Conservation (phyloP, 2,329 filamentous ascomycete genomes). For the Paecilomyces dactylethromorphus region DNA sequence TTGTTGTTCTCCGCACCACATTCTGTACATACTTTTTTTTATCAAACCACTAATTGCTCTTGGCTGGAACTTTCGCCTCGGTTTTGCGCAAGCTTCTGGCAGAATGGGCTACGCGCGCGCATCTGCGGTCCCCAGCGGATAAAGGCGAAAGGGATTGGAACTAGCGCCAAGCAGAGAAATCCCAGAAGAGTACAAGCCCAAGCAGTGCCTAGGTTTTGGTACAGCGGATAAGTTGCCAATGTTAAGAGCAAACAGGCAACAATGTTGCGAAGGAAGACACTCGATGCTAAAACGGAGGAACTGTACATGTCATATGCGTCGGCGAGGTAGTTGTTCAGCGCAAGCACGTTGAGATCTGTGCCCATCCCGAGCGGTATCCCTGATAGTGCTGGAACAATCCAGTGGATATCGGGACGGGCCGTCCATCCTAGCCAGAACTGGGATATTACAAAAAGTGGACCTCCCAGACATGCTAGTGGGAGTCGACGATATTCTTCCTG, state of each 20-base stretch:
- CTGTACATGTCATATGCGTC: constrained; percentile 64
- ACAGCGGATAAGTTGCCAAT: constrained; percentile 38
- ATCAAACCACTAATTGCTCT: background rate
- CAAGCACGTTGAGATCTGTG: constrained; percentile 58
- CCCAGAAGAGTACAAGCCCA: constrained; percentile 38
- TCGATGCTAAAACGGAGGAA: constrained; percentile 49
- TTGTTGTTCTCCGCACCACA: background rate
- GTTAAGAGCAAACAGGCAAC: constrained; percentile 50
- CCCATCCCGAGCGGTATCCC: constrained; percentile 57
- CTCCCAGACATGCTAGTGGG: constrained; percentile 60
- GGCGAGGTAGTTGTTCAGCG: constrained; percentile 57
- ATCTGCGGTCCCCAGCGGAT: constrained; percentile 17
- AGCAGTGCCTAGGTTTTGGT: constrained; percentile 28
- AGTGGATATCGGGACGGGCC: constrained; percentile 42
- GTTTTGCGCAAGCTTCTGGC: constrained; percentile 14
- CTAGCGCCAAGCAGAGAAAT: constrained; percentile 31
- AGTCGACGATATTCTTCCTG: constrained; percentile 53
- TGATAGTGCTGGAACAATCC: constrained; percentile 52
- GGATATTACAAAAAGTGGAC: constrained; percentile 36
- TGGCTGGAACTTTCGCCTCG: background rate
- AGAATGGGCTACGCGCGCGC: constrained; percentile 23
- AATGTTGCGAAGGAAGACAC: constrained; percentile 44
- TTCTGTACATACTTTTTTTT: background rate
- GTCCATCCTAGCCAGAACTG: constrained; percentile 56
- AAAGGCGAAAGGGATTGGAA: constrained; percentile 36